These are phyloP conservation scores for Caloboletus inedulis DNA, from an alignment of 1,284 basidiomycete genomes.

Conservation along the genomic window DNA sequence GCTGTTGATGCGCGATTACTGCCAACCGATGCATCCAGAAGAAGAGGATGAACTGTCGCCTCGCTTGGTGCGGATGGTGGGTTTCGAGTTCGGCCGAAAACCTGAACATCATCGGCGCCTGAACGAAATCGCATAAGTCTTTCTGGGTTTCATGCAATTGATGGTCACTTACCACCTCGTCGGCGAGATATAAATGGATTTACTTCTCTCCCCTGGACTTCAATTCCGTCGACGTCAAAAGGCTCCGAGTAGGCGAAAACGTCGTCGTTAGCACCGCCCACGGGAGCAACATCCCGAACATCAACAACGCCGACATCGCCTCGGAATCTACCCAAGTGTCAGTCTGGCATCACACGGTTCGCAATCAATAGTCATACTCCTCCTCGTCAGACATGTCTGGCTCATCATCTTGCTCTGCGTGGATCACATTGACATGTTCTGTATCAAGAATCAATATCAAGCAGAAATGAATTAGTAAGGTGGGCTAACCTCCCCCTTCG, in stretches of 20 bases:
- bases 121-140: conserved; percentile 9
- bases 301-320: conserved; percentile 50
- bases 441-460: conserved; percentile 11
- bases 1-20: conserved; percentile 43
- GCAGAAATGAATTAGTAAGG: neutral
- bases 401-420: conserved; percentile 55
- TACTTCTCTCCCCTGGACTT: conserved; percentile 38
- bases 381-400: conserved; percentile 72
- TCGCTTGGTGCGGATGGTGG: conserved; percentile 51
- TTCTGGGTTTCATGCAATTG: neutral
- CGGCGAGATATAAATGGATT: conserved; percentile 53
- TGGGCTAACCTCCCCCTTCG: conserved; percentile 40
- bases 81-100: conserved; percentile 62
- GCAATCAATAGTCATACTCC: conserved; percentile 44
- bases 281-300: conserved; percentile 38
- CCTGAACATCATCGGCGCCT: conserved; percentile 53
- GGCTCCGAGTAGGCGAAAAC: conserved; percentile 55
- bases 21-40: conserved; percentile 61
- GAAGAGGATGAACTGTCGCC: conserved; percentile 77
- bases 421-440: conserved; percentile 41
- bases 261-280: conserved; percentile 37
- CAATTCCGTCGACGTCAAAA: conserved; percentile 40
- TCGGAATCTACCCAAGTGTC: conserved; percentile 39
- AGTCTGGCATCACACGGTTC: conserved; percentile 8
- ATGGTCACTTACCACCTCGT: conserved; percentile 43